These are phyloP conservation scores for Singerocomus inundabilis DNA, from an alignment of 1,284 basidiomycete species.

Conservation along the genomic window DNA sequence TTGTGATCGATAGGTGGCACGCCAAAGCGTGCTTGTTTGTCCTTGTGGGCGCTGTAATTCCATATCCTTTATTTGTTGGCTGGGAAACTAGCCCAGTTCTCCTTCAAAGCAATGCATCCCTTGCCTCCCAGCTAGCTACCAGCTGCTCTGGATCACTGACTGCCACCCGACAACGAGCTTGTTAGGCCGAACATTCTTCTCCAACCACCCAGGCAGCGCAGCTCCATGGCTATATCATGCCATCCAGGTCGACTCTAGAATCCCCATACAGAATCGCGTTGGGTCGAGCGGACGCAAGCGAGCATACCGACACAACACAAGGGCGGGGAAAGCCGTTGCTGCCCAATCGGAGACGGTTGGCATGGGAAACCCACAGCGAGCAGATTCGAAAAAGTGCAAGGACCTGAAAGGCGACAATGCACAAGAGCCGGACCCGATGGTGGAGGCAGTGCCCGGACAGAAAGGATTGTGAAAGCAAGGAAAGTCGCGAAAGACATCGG, in stretches of 20 bases:
- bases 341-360: constrained; percentile 1
- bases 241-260: neutral
- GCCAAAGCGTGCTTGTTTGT: constrained; percentile 42
- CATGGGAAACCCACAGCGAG: neutral
- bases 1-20: constrained; percentile 28
- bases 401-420: constrained; percentile 10
- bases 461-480: constrained; percentile 1
- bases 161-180: neutral
- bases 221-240: neutral
- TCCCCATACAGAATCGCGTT: neutral
- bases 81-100: constrained; percentile 20
- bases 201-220: neutral
- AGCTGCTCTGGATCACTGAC: no score
- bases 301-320: neutral
- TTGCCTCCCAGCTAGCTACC: constrained; percentile 1
- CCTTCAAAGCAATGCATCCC: constrained; percentile 11
- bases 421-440: neutral
- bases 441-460: neutral
- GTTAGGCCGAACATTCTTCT: neutral
- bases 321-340: constrained; percentile 1
- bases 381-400: neutral
- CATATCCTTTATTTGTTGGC: constrained; percentile 33
- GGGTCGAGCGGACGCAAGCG: neutral
- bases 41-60: constrained; percentile 39
- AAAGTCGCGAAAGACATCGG: constrained; percentile 1